These are phyloP conservation scores for Amanita brunnescens DNA, from an alignment of 768 basidiomycete species.

Conservation along the genomic window DNA sequence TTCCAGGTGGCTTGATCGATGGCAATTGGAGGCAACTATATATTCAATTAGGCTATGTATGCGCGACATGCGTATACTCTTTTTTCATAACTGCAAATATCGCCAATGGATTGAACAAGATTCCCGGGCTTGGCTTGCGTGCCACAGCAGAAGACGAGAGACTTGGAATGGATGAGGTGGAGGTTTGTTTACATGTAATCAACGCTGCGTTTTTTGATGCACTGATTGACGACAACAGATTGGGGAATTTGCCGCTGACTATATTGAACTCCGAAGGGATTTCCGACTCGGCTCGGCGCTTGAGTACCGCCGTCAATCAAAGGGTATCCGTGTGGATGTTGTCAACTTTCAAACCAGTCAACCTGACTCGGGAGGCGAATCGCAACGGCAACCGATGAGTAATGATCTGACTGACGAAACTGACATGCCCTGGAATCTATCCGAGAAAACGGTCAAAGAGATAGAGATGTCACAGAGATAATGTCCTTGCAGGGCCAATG, in stretches of 20 bases:
- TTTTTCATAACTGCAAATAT: conserved; percentile 54
- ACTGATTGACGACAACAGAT: conserved; percentile 29
- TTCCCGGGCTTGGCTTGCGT: conserved; percentile 50
- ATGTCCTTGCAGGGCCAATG: too few relatives aligned
- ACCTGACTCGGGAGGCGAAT: not conserved
- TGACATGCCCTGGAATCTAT: conserved; percentile 15
- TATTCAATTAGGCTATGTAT: conserved; percentile 62
- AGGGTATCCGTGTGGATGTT: not conserved
- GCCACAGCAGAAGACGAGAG: conserved; percentile 47
- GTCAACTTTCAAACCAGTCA: not conserved
- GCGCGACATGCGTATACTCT: conserved; percentile 47
- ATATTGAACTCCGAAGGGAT: conserved; percentile 61
- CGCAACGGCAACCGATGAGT: not conserved
- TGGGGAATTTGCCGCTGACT: conserved; percentile 62
- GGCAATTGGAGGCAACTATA: conserved; percentile 74
- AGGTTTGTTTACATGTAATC: conserved; percentile 32
- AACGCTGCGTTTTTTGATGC: not conserved
- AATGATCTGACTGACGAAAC: conserved; percentile 3
- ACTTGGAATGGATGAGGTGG: conserved; percentile 62
- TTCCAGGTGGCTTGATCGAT: conserved; percentile 65
- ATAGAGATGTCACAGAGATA: too few relatives aligned
- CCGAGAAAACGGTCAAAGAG: conserved; percentile 26
- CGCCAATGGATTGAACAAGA: conserved; percentile 44
- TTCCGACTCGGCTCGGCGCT: conserved; percentile 21
- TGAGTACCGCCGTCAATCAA: too few relatives aligned